Evolutionary conservation across 1,284 basidiomycete species (phyloP), one percentile per base, ranked within the genome.

Genomic region (Stygiomarasmius scandens): DNA sequence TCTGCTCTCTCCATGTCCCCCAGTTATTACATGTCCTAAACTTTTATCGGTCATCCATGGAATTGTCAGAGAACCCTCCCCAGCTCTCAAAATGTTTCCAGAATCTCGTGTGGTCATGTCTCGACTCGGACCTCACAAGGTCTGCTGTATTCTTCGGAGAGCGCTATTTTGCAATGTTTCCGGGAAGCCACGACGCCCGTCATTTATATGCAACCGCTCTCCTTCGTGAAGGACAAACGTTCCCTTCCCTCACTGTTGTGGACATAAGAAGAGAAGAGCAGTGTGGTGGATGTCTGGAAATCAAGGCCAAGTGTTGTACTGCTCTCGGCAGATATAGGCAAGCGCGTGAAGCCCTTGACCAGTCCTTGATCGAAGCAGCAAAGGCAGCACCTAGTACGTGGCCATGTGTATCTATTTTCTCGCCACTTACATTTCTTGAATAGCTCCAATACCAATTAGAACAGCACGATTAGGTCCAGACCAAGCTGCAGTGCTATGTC

Each of bases 121-220:
- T 93, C 58, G 91, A 93, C 74, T 80, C 84, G 55, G 87, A 88
- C 67, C 83, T 93, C 46, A 77, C 82, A 64, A 84, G 83, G 70
- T 86, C 90, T 46, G 90, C 91, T 45, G 80, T 89, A 43, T 93
- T 93, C 76, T 91, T 91, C 72, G 90, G 90, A 43, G 90, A 93
- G 72, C 77, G 90, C 63, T 91, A 90, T 71, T 90, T 80, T 69
- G 81, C 84, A 44, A 73, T 87, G 66, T 83, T 89, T 71, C 76
- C 77, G 63, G 72, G 74, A 41, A 87, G 87, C 69, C 93, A 95
- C 70, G 91, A 93, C 70, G 85, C 90, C 63, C 83, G 90, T 55
- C 93, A 95, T 76, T 80, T 94, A 29, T 92, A 93, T 75, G 90
- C 92, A 61, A 86, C 84, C 45, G 83, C 88, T 43, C 83, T 95